Evolutionary conservation across 495 filamentous ascomycete genomes (phyloP).

Genomic region (Penicilliopsis zonata): DNA sequence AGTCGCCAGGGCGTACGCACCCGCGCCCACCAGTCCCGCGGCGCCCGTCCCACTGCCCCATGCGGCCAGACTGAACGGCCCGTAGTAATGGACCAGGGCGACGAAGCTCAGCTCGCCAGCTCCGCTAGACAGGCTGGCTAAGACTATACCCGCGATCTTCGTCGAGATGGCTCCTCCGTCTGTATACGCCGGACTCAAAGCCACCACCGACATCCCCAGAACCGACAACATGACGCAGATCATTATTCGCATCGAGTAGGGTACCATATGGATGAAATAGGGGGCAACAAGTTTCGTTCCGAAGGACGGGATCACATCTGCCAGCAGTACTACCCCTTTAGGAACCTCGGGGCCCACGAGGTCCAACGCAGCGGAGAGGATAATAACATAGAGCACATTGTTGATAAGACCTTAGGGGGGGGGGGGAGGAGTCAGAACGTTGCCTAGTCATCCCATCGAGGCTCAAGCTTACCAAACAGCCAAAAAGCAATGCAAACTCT

Average conservation of each 20-base stretch:
- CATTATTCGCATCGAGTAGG: constrained; percentile 65
- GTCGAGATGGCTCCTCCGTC: constrained; percentile 49
- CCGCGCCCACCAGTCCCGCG: constrained; percentile 77
- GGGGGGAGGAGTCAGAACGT: neutral
- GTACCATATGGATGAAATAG: constrained; percentile 81
- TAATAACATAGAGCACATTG: constrained; percentile 95
- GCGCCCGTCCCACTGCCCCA: constrained; percentile 93
- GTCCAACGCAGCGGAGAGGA: constrained; percentile 91
- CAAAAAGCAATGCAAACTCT: constrained; percentile 76
- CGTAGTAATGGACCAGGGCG: constrained; percentile 86
- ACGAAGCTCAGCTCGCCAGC: constrained; percentile 83
- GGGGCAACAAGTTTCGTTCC: constrained; percentile 77
- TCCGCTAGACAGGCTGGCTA: constrained; percentile 75
- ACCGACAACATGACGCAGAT: constrained; percentile 60
- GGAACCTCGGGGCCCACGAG: constrained; percentile 77
- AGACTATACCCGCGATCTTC: constrained; percentile 72
- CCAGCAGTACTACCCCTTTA: constrained; percentile 85
- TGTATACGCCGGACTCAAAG: constrained; percentile 53
- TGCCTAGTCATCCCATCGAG: no score
- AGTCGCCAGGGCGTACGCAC: constrained; percentile 74
- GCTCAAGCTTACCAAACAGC: constrained; percentile 61
- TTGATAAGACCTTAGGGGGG: constrained; percentile 68
- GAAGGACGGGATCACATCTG: constrained; percentile 84
- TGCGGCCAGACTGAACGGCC: constrained; percentile 74
- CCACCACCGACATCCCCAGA: constrained; percentile 79